Evolutionary conservation across 345 rosid species (phyloP).

Genomic region (Rhodamnia rubescens): DNA sequence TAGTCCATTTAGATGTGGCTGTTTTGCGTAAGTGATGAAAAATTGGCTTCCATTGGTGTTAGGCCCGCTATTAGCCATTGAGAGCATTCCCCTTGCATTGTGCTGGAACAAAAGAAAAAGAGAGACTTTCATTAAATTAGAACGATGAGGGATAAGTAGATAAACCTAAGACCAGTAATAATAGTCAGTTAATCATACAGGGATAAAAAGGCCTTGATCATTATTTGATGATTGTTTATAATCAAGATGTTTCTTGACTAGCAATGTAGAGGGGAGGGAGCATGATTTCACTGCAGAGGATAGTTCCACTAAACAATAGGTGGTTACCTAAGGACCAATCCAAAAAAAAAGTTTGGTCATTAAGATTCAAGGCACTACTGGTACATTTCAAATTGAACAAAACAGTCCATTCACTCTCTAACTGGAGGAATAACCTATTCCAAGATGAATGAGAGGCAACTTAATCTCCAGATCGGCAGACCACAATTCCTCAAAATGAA

Average conservation of each 20-base stretch:
- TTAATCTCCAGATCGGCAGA: neutral
- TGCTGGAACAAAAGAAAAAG: constrained; percentile 32
- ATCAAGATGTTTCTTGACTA: neutral
- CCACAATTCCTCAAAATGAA: neutral
- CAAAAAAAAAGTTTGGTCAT: neutral
- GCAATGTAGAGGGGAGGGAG: neutral
- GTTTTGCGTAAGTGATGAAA: constrained; percentile 75
- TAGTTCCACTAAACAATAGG: neutral
- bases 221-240: neutral
- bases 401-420: neutral
- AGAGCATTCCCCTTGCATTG: constrained; percentile 80
- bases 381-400: neutral
- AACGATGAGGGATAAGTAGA: neutral
- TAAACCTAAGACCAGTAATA: neutral
- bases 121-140: neutral
- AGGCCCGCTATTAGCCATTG: constrained; percentile 99
- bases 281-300: neutral
- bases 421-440: neutral
- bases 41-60: constrained; percentile 98
- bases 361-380: neutral
- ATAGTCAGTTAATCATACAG: neutral
- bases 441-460: neutral
- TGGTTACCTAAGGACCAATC: neutral
- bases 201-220: neutral
- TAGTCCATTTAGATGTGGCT: constrained; percentile 93